A percentile compares a stretch with the other conserved stretches of the same genome.
Conservation (phyloP, 1,284 basidiomycete genomes). For the Polyporus tsugae region DNA sequence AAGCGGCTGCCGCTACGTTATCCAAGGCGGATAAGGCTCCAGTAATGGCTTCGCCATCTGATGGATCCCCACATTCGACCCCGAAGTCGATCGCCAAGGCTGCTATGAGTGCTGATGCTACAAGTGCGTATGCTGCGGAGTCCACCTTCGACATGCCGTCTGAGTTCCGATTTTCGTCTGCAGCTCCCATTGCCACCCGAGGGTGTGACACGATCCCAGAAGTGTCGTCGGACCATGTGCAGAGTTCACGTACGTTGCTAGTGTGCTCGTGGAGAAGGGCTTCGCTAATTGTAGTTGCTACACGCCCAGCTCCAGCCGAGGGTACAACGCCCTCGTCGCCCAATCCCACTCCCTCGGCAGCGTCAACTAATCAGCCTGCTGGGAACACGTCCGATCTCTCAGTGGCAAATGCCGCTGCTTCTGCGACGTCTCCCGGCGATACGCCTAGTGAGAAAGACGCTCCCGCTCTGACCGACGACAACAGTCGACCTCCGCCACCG, state of each 20-base stretch:
- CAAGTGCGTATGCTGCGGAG: constrained; percentile 9
- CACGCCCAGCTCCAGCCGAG: constrained; percentile 19
- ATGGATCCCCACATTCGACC: constrained; percentile 14
- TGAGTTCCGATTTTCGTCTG: constrained; percentile 4
- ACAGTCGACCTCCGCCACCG: constrained; percentile 27
- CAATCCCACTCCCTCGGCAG: constrained; percentile 15
- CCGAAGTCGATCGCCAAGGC: neutral
- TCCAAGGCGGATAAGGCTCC: constrained; percentile 25
- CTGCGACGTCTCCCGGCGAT: constrained; percentile 16
- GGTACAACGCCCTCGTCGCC: constrained; percentile 16
- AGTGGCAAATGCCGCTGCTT: neutral
- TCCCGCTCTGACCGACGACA: constrained; percentile 9
- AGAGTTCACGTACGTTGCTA: constrained; percentile 21
- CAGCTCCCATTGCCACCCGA: constrained; percentile 22
- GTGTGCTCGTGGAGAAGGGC: neutral
- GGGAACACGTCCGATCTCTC: constrained; percentile 6
- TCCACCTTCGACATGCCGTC: neutral
- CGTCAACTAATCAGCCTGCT: constrained; percentile 20
- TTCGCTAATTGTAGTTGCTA: constrained; percentile 15
- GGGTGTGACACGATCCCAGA: constrained; percentile 11
- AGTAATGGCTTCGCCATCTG: constrained; percentile 9
- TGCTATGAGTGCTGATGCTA: neutral
- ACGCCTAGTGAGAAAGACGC: constrained; percentile 7
- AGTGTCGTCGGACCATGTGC: constrained; percentile 10
- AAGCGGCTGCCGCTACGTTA: constrained; percentile 27